These are phyloP conservation scores for Lipomyces yamanashiensis DNA, from an alignment of 805 yeast species.

Conservation along the genomic window DNA sequence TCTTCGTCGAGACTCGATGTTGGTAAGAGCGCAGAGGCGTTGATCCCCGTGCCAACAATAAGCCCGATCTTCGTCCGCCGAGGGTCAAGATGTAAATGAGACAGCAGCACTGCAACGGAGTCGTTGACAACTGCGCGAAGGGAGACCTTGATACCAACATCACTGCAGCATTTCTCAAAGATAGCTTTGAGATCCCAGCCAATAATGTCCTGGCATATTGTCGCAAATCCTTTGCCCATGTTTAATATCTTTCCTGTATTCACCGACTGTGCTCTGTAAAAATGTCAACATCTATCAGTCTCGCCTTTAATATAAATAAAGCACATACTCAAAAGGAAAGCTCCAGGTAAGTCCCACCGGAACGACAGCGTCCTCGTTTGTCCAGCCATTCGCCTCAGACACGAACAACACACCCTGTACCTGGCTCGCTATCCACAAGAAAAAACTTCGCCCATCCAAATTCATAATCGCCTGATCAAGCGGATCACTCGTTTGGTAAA, in stretches of 20 bases:
- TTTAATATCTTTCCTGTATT: conserved; percentile 39
- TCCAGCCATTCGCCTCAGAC: conserved; percentile 4
- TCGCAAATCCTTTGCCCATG: conserved; percentile 70
- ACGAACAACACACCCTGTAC: conserved; percentile 28
- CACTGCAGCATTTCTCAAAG: conserved; percentile 66
- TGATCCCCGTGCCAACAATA: conserved; percentile 92
- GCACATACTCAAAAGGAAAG: conserved; percentile 42
- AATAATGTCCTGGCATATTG: conserved; percentile 67
- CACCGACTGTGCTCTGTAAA: conserved; percentile 32
- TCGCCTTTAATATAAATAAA: not conserved
- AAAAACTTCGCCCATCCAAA: conserved; percentile 42
- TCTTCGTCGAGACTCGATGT: conserved; percentile 66
- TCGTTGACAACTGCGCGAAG: conserved; percentile 87
- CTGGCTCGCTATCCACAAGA: conserved; percentile 43
- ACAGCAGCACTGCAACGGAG: conserved; percentile 82
- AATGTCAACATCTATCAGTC: not conserved
- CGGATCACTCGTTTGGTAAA: conserved; percentile 31
- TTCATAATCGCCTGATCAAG: conserved; percentile 40
- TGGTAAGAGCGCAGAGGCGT: conserved; percentile 71
- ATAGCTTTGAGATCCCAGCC: conserved; percentile 75
- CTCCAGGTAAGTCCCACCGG: conserved; percentile 46
- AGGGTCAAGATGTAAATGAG: conserved; percentile 63
- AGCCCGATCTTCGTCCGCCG: conserved; percentile 72
- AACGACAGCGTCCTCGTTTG: conserved; percentile 7
- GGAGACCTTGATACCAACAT: conserved; percentile 59